phyloP scores from a whole-genome alignment of 495 filamentous ascomycete genomes.

The Barbatosphaeria neglecta region DNA sequence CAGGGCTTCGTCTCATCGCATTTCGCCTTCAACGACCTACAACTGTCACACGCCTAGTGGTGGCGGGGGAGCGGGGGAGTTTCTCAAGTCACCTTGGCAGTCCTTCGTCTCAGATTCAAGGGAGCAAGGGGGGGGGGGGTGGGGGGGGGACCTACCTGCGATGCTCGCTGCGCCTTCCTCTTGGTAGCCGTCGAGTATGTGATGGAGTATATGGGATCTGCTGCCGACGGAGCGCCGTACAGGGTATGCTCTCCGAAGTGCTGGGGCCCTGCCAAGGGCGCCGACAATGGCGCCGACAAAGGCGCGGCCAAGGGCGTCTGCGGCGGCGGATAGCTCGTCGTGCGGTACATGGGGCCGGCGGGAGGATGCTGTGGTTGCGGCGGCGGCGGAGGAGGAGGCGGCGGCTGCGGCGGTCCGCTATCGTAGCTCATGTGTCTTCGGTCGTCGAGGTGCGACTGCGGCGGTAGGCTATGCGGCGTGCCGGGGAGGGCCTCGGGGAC shows the following conservation, averaged over 20 bases:
- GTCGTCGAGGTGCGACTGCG: slow-evolving; percentile 25
- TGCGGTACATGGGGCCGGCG: slow-evolving; percentile 16
- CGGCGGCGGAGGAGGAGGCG: slow-evolving; percentile 30
- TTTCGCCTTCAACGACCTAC: slow-evolving; percentile 57
- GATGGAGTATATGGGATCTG: slow-evolving; percentile 20
- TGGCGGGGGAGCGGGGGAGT: too few species aligned
- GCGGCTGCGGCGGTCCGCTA: slow-evolving; percentile 22
- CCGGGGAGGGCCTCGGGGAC: slow-evolving; percentile 24
- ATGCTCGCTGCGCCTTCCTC: slow-evolving; percentile 39
- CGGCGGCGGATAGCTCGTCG: slow-evolving; percentile 15
- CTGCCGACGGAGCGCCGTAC: neutral
- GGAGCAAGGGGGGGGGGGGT: neutral
- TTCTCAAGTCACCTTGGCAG: neutral
- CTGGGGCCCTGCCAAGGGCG: neutral
- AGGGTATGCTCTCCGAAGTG: neutral
- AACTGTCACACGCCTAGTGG: slow-evolving; percentile 55
- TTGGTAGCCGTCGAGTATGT: slow-evolving; percentile 27
- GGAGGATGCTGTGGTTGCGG: slow-evolving; percentile 33
- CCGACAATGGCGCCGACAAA: too few species aligned
- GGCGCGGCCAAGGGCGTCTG: too few species aligned
- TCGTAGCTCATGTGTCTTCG: slow-evolving; percentile 38
- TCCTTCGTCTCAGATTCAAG: neutral
- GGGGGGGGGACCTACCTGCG: slow-evolving; percentile 26
- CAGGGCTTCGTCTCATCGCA: slow-evolving; percentile 57
- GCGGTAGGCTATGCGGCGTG: slow-evolving; percentile 20